Conservation (phyloP, 2,329 filamentous ascomycete genomes). For the Gliomastix tumulicola region DNA sequence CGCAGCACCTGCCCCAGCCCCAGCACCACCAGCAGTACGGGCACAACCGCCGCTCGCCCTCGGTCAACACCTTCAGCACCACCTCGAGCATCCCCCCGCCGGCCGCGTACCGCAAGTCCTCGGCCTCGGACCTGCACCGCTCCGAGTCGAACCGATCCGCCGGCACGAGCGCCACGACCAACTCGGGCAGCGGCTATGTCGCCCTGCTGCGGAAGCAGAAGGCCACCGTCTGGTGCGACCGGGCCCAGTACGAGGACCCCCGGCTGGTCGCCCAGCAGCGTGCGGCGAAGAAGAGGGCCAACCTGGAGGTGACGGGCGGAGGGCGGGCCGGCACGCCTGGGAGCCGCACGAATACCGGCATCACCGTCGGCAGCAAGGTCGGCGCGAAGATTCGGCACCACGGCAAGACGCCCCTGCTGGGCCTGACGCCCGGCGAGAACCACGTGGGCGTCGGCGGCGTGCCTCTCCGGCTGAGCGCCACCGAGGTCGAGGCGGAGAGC, state of each 20-base stretch:
- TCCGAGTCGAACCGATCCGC: conserved; percentile 77
- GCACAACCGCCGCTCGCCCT: conserved; percentile 52
- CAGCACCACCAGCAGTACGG: conserved; percentile 17
- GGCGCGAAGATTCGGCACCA: conserved; percentile 85
- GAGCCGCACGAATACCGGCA: conserved; percentile 55
- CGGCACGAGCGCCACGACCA: conserved; percentile 24
- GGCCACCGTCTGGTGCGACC: conserved; percentile 96
- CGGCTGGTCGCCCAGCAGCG: conserved; percentile 75
- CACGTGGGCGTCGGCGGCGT: conserved; percentile 72
- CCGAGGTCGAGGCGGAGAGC: conserved; percentile 85
- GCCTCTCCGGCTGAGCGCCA: conserved; percentile 87
- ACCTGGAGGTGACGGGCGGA: conserved; percentile 66
- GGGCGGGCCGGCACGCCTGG: conserved; percentile 31
- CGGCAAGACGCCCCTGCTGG: conserved; percentile 69
- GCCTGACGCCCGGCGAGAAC: conserved; percentile 72
- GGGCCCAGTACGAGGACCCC: conserved; percentile 86
- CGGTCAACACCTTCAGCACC: conserved; percentile 64
- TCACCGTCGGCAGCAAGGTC: conserved; percentile 57
- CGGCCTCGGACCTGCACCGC: conserved; percentile 56
- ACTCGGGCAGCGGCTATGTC: conserved; percentile 72
- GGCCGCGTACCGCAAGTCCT: conserved; percentile 48
- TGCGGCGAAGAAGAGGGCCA: conserved; percentile 79
- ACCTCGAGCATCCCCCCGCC: conserved; percentile 59
- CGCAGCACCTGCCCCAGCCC: conserved; percentile 20
- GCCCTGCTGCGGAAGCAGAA: conserved; percentile 95